Base-by-base conservation (phyloP, 768 basidiomycete genomes). In the Suillus americanus region DNA sequence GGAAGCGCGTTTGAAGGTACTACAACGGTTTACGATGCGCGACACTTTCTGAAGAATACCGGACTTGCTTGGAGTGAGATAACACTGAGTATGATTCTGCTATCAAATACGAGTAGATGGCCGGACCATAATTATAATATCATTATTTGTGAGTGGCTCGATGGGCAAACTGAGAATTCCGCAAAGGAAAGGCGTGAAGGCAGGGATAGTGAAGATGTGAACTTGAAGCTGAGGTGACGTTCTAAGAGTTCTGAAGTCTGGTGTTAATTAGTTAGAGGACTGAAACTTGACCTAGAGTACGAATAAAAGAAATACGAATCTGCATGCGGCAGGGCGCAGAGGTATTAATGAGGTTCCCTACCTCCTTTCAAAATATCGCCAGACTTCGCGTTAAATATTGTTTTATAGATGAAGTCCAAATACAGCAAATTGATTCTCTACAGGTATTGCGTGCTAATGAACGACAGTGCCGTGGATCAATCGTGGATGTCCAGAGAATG, bases 391-490 rank as follows among this genome's bases (percentile, higher is more conserved):
- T 64, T 65, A 70, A 66, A 68, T 50, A 59, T 65, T 37, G 20
- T 45, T 41, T 35, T 60, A 62, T 37, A 61, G 45, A 66, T 61
- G 40, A 48, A 46, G 28, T 45, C 41, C 38, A 63, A 59, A 72
- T 71, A 61, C 64, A 71, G 63, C 69, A 73, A n/a, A n/a, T n/a
- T n/a, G n/a, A 5, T 46, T 74, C 60, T 66, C 40, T 60, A 54
- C 64, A 67, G 51, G 62, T 64, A 54, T 62, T 33, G 53, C 6
- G 12, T 54, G 5, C 35, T 35, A 35, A 35, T 59, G 59, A 40
- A 14, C 25, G 48, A 64, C 53, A 30, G 51, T 33, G n/a, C 48
- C 25, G 35, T 62, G 61, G 63, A 18, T 53, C 51, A 53, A 53
- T 41, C 54, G 51, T 64, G 60, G 57, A 48, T 56, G 61, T 46